Evolutionary conservation across 164 flowering plant species (phyloP).

Genomic region (Houttuynia cordata): DNA sequence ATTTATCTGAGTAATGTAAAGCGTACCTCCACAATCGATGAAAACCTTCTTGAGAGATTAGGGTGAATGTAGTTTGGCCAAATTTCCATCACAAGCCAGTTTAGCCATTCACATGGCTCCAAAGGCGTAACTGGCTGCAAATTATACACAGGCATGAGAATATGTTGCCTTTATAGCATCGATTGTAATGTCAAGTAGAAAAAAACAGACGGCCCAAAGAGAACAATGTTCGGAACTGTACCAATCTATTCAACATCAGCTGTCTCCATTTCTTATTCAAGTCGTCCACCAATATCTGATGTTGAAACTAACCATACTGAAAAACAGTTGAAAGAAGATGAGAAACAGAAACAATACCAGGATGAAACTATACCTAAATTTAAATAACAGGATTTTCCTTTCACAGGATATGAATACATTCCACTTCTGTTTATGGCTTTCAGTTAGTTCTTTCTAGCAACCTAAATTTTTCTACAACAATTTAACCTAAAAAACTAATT

Average conservation of each 20-base stretch:
- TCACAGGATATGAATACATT: too few species aligned
- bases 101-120: slow-evolving; percentile 93
- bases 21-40: slow-evolving; percentile 66
- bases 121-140: slow-evolving; percentile 68
- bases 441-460: too few species aligned
- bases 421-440: too few species aligned
- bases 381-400: too few species aligned
- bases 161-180: background rate
- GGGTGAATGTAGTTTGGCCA: slow-evolving; percentile 64
- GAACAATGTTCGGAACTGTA: slow-evolving; percentile 11
- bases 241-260: slow-evolving; percentile 41
- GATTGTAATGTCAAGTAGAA: too few species aligned
- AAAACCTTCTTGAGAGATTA: slow-evolving; percentile 56
- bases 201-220: background rate
- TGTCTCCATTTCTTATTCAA: slow-evolving; percentile 79
- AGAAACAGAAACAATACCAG: too few species aligned
- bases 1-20: too few species aligned
- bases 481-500: too few species aligned
- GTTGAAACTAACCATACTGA: slow-evolving; percentile 71
- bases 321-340: slow-evolving; percentile 1
- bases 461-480: too few species aligned
- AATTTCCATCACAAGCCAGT: slow-evolving; percentile 64
- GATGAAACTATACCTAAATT: too few species aligned
- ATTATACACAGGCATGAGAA: background rate
- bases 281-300: slow-evolving; percentile 51